phyloP scores from a whole-genome alignment of 1,284 basidiomycete species.

The Boletus mariae region DNA sequence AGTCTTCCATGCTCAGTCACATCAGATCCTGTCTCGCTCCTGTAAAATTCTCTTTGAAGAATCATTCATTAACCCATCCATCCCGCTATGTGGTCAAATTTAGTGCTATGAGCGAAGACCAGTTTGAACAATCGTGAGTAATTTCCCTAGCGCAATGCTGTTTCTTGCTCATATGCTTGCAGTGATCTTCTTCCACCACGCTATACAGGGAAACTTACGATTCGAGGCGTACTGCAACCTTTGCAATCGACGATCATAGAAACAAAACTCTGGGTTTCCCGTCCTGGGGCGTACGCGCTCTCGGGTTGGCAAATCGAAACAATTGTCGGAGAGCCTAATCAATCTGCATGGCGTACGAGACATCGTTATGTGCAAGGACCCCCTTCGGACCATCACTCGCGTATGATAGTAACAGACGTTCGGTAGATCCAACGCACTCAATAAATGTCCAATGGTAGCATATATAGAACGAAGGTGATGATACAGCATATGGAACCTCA shows the following conservation, averaged over 20 bases:
- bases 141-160: not conserved
- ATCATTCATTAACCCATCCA: slow-evolving; percentile 61
- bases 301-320: slow-evolving; percentile 64
- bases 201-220: slow-evolving; percentile 59
- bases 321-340: slow-evolving; percentile 46
- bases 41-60: slow-evolving; percentile 60
- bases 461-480: slow-evolving; percentile 6
- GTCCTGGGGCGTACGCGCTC: slow-evolving; percentile 63
- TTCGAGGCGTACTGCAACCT: slow-evolving; percentile 54
- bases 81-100: slow-evolving; percentile 54
- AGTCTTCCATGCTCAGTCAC: slow-evolving; percentile 10
- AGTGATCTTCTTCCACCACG: slow-evolving; percentile 46
- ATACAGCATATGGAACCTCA: not conserved
- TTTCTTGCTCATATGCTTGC: slow-evolving; percentile 9
- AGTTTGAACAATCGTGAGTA: slow-evolving; percentile 37
- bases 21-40: slow-evolving; percentile 55
- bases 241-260: slow-evolving; percentile 40
- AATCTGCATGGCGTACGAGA: slow-evolving; percentile 32
- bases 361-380: slow-evolving; percentile 54
- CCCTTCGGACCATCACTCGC: slow-evolving; percentile 36
- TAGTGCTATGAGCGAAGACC: slow-evolving; percentile 18
- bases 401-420: slow-evolving; percentile 43
- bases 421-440: slow-evolving; percentile 5
- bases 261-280: slow-evolving; percentile 54
- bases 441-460: not conserved